Percentiles rank a stretch among this genome's conserved stretches.
Evolutionary conservation across 2,329 filamentous ascomycete genomes (phyloP).

Genomic region (Raffaelea ambrosiae): DNA sequence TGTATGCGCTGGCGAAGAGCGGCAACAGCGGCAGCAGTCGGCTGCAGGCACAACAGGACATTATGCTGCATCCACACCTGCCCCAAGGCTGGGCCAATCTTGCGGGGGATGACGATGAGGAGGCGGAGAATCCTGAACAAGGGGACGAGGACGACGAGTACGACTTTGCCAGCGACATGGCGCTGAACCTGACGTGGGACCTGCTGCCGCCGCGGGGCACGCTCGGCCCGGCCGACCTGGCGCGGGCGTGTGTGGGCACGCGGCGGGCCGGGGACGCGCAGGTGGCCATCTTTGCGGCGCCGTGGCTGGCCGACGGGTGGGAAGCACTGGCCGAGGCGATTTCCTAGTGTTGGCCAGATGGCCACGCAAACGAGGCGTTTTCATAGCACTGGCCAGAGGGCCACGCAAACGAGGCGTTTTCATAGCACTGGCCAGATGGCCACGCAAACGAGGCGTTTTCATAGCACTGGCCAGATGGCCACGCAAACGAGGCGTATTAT

Average conservation of each 20-base stretch:
- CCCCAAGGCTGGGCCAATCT: constrained; percentile 76
- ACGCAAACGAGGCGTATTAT: no score
- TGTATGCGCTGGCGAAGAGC: constrained; percentile 62
- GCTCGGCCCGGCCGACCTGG: constrained; percentile 61
- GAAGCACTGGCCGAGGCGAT: constrained; percentile 37
- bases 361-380: not conserved
- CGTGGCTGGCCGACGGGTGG: constrained; percentile 67
- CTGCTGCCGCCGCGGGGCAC: constrained; percentile 64
- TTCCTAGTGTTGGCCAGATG: no score
- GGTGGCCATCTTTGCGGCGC: constrained; percentile 68
- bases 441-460: not conserved
- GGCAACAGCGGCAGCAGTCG: constrained; percentile 41
- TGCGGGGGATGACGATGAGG: constrained; percentile 32
- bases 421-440: no score
- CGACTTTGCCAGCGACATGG: constrained; percentile 61
- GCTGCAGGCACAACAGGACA: constrained; percentile 59
- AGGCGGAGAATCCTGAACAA: constrained; percentile 30
- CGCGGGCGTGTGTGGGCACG: constrained; percentile 65
- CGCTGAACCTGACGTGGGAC: constrained; percentile 67
- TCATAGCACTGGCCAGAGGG: no score
- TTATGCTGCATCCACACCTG: constrained; percentile 73
- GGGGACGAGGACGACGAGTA: constrained; percentile 30
- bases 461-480: no score
- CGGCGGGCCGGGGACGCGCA: constrained; percentile 66
- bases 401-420: not conserved